Evolutionary conservation across 2,329 filamentous ascomycete species (phyloP).

Genomic region (Septoria petroselini): DNA sequence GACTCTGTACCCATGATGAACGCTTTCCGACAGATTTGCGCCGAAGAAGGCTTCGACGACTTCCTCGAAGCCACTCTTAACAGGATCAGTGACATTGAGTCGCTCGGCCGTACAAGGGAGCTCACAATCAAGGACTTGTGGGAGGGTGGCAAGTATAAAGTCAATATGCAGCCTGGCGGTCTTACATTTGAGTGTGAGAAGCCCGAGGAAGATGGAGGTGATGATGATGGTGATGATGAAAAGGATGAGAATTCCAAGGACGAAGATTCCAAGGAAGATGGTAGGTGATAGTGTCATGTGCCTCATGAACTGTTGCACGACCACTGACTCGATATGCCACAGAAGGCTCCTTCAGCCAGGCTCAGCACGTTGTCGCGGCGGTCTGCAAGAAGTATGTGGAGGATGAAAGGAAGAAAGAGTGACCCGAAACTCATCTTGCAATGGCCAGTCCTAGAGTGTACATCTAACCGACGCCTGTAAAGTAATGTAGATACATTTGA

Average conservation of each 20-base stretch:
- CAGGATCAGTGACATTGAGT: slow-evolving; percentile 89
- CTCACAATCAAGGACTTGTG: slow-evolving; percentile 93
- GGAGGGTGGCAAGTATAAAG: slow-evolving; percentile 73
- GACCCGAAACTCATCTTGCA: too few relatives aligned
- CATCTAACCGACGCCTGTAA: too few relatives aligned
- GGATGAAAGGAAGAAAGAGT: neutral
- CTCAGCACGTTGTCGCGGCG: slow-evolving; percentile 3
- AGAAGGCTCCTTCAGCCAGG: neutral
- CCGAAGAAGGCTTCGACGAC: slow-evolving; percentile 71
- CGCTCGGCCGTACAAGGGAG: slow-evolving; percentile 87
- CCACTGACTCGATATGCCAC: neutral
- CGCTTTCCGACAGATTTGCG: slow-evolving; percentile 82
- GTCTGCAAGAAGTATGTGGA: slow-evolving; percentile 10
- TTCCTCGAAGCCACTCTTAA: slow-evolving; percentile 79
- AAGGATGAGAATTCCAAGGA: slow-evolving; percentile 14
- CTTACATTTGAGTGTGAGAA: slow-evolving; percentile 48
- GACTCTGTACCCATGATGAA: slow-evolving; percentile 95
- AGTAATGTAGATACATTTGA: too few relatives aligned
- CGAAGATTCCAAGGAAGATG: slow-evolving; percentile 4
- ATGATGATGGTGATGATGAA: slow-evolving; percentile 26
- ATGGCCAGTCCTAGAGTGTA: too few relatives aligned
- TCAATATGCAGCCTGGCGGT: slow-evolving; percentile 51
- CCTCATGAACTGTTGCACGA: neutral
- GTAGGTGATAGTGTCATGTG: neutral
- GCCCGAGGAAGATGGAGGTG: slow-evolving; percentile 29